phyloP scores from a whole-genome alignment of 768 basidiomycete genomes.

The Collybiopsis luxurians region DNA sequence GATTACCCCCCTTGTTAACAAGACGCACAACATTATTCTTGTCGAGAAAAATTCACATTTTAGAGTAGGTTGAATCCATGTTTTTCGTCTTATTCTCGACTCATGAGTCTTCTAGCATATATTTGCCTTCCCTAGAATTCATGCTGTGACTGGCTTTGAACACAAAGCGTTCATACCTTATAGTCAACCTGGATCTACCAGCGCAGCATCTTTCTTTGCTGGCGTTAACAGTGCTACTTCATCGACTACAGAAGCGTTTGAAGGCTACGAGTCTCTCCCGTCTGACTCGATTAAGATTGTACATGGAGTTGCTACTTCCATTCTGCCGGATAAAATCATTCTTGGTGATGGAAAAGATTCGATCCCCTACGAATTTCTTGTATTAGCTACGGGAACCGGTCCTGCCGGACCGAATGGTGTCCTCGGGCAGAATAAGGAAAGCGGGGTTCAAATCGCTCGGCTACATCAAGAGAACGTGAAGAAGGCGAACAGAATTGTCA shows the following conservation, averaged over 20 bases:
- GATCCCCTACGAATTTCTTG: conserved; percentile 30
- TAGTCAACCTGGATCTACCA: conserved; percentile 1
- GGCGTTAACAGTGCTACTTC: conserved; percentile 3
- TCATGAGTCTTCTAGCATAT: conserved; percentile 30
- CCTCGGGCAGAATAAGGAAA: conserved; percentile 18
- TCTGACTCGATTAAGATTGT: conserved; percentile 20
- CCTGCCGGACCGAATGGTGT: conserved; percentile 7
- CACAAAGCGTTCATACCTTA: conserved; percentile 33
- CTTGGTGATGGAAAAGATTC: conserved; percentile 17
- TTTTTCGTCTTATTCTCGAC: background rate
- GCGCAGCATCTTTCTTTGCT: conserved; percentile 13
- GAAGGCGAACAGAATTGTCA: conserved; percentile 37
- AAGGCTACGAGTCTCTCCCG: conserved; percentile 9
- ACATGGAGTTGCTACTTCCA: conserved; percentile 14
- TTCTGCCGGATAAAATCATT: conserved; percentile 17
- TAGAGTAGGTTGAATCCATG: conserved; percentile 10
- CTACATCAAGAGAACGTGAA: conserved; percentile 28
- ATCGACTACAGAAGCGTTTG: background rate
- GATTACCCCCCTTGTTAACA: conserved; percentile 16
- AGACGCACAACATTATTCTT: conserved; percentile 25
- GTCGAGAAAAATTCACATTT: conserved; percentile 34
- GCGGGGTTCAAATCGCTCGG: conserved; percentile 21
- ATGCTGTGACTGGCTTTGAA: conserved; percentile 20
- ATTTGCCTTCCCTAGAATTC: conserved; percentile 31
- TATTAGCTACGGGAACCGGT: conserved; percentile 33